Evolutionary conservation across 257 asterid genomes (phyloP).

Genomic region (Solanum rostratum): DNA sequence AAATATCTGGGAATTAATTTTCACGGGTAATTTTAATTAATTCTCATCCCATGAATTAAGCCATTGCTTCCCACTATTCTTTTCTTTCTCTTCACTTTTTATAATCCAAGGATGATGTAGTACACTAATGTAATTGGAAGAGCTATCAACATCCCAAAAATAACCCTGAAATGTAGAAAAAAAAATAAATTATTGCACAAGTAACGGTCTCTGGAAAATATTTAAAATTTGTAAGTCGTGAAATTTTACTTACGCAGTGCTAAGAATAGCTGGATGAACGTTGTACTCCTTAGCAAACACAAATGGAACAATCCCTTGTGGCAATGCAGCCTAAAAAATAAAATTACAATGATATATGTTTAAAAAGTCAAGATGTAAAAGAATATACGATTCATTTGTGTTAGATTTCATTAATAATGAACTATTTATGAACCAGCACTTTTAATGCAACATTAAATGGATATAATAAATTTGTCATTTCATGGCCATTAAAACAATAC

Average conservation of each 20-base stretch:
- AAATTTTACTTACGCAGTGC: conserved; percentile 59
- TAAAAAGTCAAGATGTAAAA: neutral
- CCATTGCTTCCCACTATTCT: neutral
- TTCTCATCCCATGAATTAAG: neutral
- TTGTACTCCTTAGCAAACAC: conserved; percentile 95
- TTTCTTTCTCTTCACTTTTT: neutral
- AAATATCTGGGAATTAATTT: neutral
- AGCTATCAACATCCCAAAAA: conserved; percentile 51
- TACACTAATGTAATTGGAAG: conserved; percentile 45
- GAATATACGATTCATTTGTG: neutral
- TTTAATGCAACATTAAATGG: neutral
- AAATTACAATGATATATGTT: neutral
- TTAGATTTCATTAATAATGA: neutral
- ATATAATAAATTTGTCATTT: neutral
- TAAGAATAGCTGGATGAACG: conserved; percentile 86
- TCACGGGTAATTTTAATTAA: neutral
- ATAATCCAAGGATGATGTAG: conserved; percentile 42
- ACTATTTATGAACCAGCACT: neutral
- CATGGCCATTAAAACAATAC: neutral
- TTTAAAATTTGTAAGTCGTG: neutral
- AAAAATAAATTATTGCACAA: neutral
- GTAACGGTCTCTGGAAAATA: neutral
- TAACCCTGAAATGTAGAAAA: conserved; percentile 32
- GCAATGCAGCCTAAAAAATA: conserved; percentile 73
- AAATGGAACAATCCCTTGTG: conserved; percentile 97